A percentile compares a stretch with the other conserved stretches of the same genome.
Conservation (phyloP, 116 monocot genomes). For the Dioscorea cayenensis region DNA sequence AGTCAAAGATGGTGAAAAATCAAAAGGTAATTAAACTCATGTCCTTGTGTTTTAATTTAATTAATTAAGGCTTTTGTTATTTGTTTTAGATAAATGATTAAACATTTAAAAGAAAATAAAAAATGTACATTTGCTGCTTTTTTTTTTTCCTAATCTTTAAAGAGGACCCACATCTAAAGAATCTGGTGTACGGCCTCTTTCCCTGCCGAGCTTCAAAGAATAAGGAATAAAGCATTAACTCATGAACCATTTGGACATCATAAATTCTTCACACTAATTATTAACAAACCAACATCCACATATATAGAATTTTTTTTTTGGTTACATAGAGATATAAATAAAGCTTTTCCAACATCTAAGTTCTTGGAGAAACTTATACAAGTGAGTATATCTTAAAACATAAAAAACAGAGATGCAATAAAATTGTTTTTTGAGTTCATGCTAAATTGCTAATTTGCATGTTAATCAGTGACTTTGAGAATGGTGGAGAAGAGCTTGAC, state of each 20-base stretch:
- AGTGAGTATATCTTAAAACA: too few species aligned
- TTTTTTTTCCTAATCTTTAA: background rate
- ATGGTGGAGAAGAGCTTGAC: too few species aligned
- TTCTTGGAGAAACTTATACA: conserved; percentile 14
- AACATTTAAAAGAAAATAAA: too few species aligned
- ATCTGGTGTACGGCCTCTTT: conserved; percentile 44
- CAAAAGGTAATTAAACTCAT: background rate
- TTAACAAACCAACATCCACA: too few species aligned
- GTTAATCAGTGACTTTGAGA: too few species aligned
- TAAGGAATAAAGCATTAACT: conserved; percentile 35
- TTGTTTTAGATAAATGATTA: too few species aligned
- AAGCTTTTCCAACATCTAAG: conserved; percentile 23
- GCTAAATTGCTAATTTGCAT: too few species aligned
- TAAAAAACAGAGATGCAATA: too few species aligned
- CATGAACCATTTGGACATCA: too few species aligned
- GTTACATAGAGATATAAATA: conserved; percentile 6
- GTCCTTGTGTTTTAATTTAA: background rate
- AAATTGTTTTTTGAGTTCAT: too few species aligned
- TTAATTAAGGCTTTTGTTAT: background rate
- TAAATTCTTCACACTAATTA: too few species aligned
- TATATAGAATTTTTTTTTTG: background rate
- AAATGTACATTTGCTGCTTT: too few species aligned
- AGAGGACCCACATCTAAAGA: conserved; percentile 16
- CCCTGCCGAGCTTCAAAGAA: conserved; percentile 31
- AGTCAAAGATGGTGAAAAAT: background rate